Evolutionary conservation across 495 filamentous ascomycete genomes (phyloP).

Genomic region (Podospora sp.): DNA sequence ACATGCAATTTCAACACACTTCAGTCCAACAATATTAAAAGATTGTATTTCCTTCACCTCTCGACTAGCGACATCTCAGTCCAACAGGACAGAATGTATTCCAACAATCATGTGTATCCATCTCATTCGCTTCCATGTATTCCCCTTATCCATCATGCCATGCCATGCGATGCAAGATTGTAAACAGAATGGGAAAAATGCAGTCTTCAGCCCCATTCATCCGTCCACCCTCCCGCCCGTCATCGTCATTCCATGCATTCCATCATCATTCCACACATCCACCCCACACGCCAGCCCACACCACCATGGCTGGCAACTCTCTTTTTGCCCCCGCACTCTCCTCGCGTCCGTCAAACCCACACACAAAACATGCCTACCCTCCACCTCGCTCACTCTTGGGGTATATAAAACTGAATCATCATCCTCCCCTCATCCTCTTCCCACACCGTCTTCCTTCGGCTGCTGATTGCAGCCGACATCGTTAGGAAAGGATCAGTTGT

Average conservation of each 20-base stretch:
- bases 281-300: neutral
- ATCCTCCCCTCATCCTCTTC: neutral
- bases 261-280: too few species aligned
- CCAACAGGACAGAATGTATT: neutral
- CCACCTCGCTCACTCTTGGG: constrained; percentile 1
- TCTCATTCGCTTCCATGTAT: neutral
- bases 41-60: neutral
- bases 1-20: neutral
- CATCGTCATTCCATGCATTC: neutral
- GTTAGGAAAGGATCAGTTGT: neutral
- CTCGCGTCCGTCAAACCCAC: constrained; percentile 13
- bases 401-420: constrained; percentile 4
- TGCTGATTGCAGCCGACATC: neutral
- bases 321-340: neutral
- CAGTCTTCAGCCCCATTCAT: neutral
- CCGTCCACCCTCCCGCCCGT: neutral
- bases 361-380: neutral
- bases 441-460: neutral
- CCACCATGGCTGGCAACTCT: neutral
- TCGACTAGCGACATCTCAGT: neutral
- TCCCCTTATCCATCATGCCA: neutral
- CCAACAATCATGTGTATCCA: neutral
- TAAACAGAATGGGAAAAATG: constrained; percentile 2
- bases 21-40: neutral
- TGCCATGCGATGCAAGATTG: neutral